These are phyloP conservation scores for Capsella bursapastoris DNA, from an alignment of 345 rosid species.

Conservation along the genomic window DNA sequence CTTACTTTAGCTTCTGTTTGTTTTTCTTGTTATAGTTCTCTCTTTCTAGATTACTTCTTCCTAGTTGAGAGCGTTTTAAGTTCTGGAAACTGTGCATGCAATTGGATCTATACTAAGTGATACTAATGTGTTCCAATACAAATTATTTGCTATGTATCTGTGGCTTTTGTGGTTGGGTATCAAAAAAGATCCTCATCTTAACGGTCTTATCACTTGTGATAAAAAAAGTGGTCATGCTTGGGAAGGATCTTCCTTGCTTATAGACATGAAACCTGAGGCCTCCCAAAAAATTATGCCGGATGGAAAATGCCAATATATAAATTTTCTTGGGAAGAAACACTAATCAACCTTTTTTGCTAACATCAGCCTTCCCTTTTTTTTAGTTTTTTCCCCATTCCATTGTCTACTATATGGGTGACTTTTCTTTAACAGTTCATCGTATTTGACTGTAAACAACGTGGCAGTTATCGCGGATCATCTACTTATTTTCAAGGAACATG, in stretches of 20 bases:
- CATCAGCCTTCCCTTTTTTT: conserved; percentile 10
- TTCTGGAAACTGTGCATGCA: conserved; percentile 1
- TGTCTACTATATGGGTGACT: not conserved
- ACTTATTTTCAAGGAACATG: conserved; percentile 95
- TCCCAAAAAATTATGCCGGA: conserved; percentile 8
- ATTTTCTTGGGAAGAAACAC: conserved; percentile 23
- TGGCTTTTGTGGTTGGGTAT: conserved; percentile 24
- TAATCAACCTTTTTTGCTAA: conserved; percentile 26
- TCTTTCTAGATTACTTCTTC: conserved; percentile 10
- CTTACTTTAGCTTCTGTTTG: not conserved
- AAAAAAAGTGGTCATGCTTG: conserved; percentile 23
- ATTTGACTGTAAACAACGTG: conserved; percentile 36
- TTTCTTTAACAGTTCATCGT: conserved; percentile 19
- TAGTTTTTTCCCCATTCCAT: not conserved
- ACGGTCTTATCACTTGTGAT: conserved; percentile 1
- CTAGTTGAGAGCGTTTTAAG: conserved; percentile 17
- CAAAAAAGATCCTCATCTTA: conserved; percentile 11
- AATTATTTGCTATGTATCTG: conserved; percentile 18
- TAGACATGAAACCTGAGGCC: conserved; percentile 17
- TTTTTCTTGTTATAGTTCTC: conserved; percentile 11
- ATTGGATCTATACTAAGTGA: conserved; percentile 8
- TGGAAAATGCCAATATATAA: not conserved
- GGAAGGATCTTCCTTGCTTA: conserved; percentile 12
- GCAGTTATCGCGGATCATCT: conserved; percentile 96
- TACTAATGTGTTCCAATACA: conserved; percentile 25